These are phyloP conservation scores for Diospyros lotus DNA, from an alignment of 148 eudicot species.

Conservation along the genomic window DNA sequence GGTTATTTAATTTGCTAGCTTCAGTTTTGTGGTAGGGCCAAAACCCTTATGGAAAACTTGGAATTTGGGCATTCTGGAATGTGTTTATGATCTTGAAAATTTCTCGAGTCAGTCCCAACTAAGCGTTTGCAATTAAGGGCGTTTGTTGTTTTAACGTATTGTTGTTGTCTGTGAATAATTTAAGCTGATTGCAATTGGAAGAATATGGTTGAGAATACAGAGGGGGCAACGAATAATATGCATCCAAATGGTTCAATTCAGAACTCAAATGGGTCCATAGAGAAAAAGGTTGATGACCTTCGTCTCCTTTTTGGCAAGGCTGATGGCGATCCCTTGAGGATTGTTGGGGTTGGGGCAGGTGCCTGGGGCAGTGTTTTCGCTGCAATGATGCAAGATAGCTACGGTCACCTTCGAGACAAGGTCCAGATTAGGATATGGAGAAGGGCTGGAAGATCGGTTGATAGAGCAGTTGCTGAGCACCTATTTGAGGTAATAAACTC, in stretches of 20 bases:
- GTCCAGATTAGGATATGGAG: constrained; percentile 81
- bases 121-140: background rate
- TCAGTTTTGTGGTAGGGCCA: background rate
- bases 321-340: constrained; percentile 69
- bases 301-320: constrained; percentile 54
- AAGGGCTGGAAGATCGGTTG: constrained; percentile 60
- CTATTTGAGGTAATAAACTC: constrained; percentile 80
- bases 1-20: background rate
- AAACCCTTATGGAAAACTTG: background rate
- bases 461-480: constrained; percentile 64
- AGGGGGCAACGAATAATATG: constrained; percentile 15
- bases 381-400: constrained; percentile 72
- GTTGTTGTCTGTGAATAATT: constrained; percentile 6
- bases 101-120: no score
- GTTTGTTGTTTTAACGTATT: background rate
- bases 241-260: constrained; percentile 36
- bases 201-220: constrained; percentile 41
- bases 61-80: constrained; percentile 7
- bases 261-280: constrained; percentile 33
- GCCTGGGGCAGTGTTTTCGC: constrained; percentile 92
- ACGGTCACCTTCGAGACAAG: constrained; percentile 58
- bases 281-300: constrained; percentile 64
- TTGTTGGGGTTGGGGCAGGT: constrained; percentile 83
- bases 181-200: constrained; percentile 8
- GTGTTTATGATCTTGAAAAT: background rate